A percentile compares a stretch with the other conserved stretches of the same genome.
Conservation (phyloP, 371 early-diverging fungal species). For the Rhizomucor pusillus region DNA sequence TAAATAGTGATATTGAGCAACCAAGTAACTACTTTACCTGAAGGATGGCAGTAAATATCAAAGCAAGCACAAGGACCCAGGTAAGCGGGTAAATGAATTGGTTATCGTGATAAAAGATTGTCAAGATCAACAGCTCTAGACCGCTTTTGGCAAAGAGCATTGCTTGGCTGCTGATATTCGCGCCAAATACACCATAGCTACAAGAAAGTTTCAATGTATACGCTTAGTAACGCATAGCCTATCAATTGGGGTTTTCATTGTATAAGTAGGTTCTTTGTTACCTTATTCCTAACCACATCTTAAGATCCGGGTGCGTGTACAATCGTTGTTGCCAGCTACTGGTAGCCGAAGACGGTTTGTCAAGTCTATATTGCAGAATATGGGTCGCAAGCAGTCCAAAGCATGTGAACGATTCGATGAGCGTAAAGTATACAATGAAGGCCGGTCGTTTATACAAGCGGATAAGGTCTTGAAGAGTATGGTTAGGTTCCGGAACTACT, state of each 20-base stretch:
- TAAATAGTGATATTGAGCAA: not conserved
- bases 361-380: slow-evolving; percentile 43
- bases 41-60: slow-evolving; percentile 63
- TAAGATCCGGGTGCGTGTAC: slow-evolving; percentile 27
- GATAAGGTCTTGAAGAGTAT: slow-evolving; percentile 70
- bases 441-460: slow-evolving; percentile 70
- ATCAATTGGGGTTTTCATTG: no score
- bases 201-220: no score
- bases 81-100: slow-evolving; percentile 77
- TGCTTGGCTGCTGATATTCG: slow-evolving; percentile 77
- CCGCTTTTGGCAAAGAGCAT: slow-evolving; percentile 83
- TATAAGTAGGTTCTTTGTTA: no score
- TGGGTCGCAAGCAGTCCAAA: slow-evolving; percentile 52
- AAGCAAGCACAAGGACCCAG: slow-evolving; percentile 67
- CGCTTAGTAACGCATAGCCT: no score
- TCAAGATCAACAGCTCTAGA: slow-evolving; percentile 69
- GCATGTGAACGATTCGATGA: slow-evolving; percentile 55
- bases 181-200: slow-evolving; percentile 72
- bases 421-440: slow-evolving; percentile 68
- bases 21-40: slow-evolving; percentile 46
- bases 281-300: slow-evolving; percentile 47
- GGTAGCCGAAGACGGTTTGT: slow-evolving; percentile 4
- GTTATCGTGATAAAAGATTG: slow-evolving; percentile 59
- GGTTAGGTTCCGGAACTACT: slow-evolving; percentile 73
- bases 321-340: slow-evolving; percentile 7